A percentile compares a stretch with the other conserved stretches of the same genome.
Conservation (phyloP, 2,329 filamentous ascomycete species). For the Pyricularia sp. region DNA sequence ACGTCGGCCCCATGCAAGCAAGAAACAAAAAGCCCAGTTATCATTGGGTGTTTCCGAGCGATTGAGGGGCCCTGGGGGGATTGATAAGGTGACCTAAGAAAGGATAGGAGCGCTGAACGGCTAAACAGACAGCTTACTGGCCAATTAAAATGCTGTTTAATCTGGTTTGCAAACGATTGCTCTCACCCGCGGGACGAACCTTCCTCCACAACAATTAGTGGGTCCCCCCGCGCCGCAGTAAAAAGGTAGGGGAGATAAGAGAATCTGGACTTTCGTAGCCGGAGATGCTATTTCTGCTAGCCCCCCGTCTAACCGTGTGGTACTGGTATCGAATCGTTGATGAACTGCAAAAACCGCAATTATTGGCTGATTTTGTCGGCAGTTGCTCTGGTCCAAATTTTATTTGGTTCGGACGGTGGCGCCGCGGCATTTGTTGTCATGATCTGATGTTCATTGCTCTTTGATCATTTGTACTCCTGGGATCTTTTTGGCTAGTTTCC, state of each 20-base stretch:
- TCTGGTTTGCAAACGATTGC: background rate
- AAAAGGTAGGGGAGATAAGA: background rate
- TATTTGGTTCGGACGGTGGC: background rate
- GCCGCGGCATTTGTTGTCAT: background rate
- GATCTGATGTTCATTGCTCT: background rate
- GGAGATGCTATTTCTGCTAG: background rate
- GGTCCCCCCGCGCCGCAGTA: background rate
- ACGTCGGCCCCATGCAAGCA: background rate
- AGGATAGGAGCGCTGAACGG: background rate
- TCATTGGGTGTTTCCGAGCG: background rate
- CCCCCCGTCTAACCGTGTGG: background rate
- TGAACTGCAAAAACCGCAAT: background rate
- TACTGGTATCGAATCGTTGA: background rate
- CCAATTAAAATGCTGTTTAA: background rate
- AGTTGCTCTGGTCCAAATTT: background rate
- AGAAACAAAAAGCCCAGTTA: background rate
- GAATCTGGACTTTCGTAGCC: background rate
- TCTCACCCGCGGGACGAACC: background rate
- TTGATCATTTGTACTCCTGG: background rate
- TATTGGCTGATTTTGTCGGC: background rate
- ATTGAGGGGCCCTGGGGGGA: background rate
- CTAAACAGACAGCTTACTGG: background rate
- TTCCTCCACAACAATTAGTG: background rate
- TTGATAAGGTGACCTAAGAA: background rate
- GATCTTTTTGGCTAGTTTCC: no score